phyloP scores from a whole-genome alignment of 2,329 filamentous ascomycete species.

The Neonectria magnoliae region DNA sequence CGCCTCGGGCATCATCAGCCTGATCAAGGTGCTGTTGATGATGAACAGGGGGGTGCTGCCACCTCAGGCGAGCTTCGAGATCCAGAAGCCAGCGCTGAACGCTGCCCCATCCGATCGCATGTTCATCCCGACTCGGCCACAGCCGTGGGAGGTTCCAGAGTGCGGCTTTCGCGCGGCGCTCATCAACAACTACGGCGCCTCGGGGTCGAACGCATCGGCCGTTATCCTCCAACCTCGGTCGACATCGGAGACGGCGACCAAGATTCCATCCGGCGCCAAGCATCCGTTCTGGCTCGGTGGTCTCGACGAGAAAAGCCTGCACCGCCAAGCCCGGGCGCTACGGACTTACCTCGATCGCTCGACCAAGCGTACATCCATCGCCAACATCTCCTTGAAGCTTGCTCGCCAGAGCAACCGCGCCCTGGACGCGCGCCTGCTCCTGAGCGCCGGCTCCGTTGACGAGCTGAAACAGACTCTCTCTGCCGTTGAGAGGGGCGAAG shows the following conservation, averaged over 20 bases:
- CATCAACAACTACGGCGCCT: not conserved
- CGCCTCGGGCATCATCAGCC: not conserved
- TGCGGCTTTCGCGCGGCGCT: not conserved
- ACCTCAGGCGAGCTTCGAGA: not conserved
- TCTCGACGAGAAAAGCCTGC: not conserved
- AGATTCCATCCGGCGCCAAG: not conserved
- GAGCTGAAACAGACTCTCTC: not conserved
- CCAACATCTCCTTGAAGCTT: not conserved
- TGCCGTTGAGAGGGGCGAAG: not conserved
- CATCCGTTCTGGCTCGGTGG: not conserved
- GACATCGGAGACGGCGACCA: not conserved
- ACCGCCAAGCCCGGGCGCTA: not conserved
- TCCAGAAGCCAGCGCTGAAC: not conserved
- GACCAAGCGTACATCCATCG: not conserved
- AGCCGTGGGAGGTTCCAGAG: not conserved
- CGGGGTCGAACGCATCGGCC: not conserved
- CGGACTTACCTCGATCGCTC: not conserved
- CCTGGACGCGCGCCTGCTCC: not conserved
- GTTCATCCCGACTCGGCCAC: not conserved
- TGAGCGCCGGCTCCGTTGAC: not conserved
- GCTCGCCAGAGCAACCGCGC: not conserved
- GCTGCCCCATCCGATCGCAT: not conserved
- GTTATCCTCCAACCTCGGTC: not conserved
- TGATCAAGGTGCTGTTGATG: not conserved
- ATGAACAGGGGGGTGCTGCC: not conserved